A percentile compares a stretch with the other conserved stretches of the same genome.
These are phyloP conservation scores for Phytophthora pistaciae DNA, from an alignment of 352 stramenopile genomes.

Conservation along the genomic window DNA sequence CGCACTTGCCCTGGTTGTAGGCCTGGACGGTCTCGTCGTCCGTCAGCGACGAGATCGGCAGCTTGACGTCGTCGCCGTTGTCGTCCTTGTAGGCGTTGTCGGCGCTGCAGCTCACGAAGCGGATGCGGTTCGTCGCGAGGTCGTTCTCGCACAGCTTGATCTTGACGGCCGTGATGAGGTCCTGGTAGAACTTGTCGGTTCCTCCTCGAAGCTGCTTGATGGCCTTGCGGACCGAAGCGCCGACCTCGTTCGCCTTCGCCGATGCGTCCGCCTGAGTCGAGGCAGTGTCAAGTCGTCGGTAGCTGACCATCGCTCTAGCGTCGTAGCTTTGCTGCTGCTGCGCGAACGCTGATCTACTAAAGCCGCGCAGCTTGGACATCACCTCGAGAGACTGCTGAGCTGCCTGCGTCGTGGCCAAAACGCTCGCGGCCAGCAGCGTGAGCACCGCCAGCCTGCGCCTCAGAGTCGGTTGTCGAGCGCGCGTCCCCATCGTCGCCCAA, in stretches of 20 bases:
- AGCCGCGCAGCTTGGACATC: constrained; percentile 30
- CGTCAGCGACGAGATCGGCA: constrained; percentile 25
- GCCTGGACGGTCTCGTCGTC: constrained; percentile 35
- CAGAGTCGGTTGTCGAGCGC: neutral
- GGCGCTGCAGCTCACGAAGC: constrained; percentile 44
- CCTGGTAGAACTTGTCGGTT: constrained; percentile 66
- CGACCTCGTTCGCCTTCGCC: constrained; percentile 56
- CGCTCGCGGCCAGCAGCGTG: constrained; percentile 13
- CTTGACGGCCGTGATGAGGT: constrained; percentile 64
- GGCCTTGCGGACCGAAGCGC: constrained; percentile 55
- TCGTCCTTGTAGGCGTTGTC: constrained; percentile 54
- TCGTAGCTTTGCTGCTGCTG: neutral
- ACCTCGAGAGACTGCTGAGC: constrained; percentile 15
- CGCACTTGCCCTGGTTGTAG: constrained; percentile 49
- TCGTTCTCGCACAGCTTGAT: constrained; percentile 62
- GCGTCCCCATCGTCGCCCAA: constrained; percentile 27
- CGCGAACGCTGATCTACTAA: constrained; percentile 6
- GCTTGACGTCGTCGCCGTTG: constrained; percentile 40
- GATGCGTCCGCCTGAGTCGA: constrained; percentile 33
- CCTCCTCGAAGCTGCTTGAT: constrained; percentile 74
- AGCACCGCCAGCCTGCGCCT: neutral
- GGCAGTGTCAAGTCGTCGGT: constrained; percentile 28
- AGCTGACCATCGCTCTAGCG: constrained; percentile 5
- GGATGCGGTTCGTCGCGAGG: constrained; percentile 25
- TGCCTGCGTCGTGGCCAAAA: constrained; percentile 12